phyloP scores from a whole-genome alignment of 1,139 yeast species.

The Lodderomyces beijingensis region DNA sequence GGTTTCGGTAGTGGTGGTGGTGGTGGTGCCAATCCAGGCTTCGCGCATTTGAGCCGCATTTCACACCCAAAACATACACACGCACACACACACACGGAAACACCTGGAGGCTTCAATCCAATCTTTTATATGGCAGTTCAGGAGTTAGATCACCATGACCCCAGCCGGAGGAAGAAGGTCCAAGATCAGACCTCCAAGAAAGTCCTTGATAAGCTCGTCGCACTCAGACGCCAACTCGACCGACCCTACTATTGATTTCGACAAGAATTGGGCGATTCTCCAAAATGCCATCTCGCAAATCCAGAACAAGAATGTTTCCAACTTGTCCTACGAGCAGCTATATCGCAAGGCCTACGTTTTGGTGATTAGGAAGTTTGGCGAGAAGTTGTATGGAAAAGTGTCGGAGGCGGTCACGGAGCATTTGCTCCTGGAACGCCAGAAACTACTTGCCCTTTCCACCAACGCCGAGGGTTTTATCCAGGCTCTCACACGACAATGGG shows the following conservation, averaged over 20 bases:
- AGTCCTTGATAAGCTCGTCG: conserved; percentile 32
- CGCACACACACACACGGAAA: too few species aligned
- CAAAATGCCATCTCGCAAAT: conserved; percentile 76
- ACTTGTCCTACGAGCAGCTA: conserved; percentile 77
- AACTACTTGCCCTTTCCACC: conserved; percentile 17
- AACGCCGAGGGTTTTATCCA: conserved; percentile 39
- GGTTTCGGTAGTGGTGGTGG: too few species aligned
- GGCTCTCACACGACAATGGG: conserved; percentile 58
- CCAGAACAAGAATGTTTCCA: conserved; percentile 67
- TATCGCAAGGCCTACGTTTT: conserved; percentile 79
- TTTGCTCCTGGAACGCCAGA: conserved; percentile 31
- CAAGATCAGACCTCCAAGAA: conserved; percentile 73
- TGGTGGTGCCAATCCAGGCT: too few species aligned
- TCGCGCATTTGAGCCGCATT: too few species aligned
- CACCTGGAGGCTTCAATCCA: too few species aligned
- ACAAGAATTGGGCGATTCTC: conserved; percentile 65
- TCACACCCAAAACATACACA: too few species aligned
- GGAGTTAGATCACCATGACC: too few species aligned
- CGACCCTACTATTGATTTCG: conserved; percentile 49
- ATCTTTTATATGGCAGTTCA: too few species aligned
- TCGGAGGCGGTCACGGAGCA: conserved; percentile 47
- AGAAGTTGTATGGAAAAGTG: conserved; percentile 62
- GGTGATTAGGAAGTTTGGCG: conserved; percentile 73
- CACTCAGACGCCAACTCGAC: conserved; percentile 11
- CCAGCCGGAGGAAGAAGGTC: conserved; percentile 47